These are phyloP conservation scores for Citrus maxima DNA, from an alignment of 345 rosid genomes.

Conservation along the genomic window DNA sequence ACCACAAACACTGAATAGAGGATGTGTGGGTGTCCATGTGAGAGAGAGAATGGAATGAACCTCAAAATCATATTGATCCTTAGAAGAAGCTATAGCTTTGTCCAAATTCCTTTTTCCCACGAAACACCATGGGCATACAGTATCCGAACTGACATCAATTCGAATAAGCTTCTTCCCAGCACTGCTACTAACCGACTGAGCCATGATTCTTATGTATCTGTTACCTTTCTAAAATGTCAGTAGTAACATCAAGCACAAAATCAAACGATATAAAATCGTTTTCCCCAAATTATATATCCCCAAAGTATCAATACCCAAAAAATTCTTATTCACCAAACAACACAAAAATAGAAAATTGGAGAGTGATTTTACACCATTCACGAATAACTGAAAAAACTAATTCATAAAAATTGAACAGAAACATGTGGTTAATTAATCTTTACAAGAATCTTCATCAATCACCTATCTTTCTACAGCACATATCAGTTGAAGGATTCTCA, in stretches of 20 bases:
- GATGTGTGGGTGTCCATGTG: background rate
- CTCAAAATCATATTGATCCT: constrained; percentile 70
- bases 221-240: constrained; percentile 19
- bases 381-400: background rate
- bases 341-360: background rate
- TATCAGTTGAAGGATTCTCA: background rate
- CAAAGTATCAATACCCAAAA: background rate
- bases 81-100: constrained; percentile 64
- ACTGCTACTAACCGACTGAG: constrained; percentile 38
- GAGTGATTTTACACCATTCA: background rate
- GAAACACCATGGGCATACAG: constrained; percentile 88
- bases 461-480: background rate
- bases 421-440: background rate
- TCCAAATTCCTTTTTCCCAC: constrained; percentile 80
- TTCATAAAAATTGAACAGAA: background rate
- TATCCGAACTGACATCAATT: constrained; percentile 76
- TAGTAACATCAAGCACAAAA: constrained; percentile 9
- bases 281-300: background rate
- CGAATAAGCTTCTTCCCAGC: constrained; percentile 50
- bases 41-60: constrained; percentile 25
- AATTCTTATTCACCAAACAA: background rate
- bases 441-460: background rate
- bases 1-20: background rate
- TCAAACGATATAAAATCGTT: background rate
- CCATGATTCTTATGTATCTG: constrained; percentile 41